These are phyloP conservation scores for Thinopyrum elongatum DNA, from an alignment of 176 grass and related monocot genomes.

Conservation along the genomic window DNA sequence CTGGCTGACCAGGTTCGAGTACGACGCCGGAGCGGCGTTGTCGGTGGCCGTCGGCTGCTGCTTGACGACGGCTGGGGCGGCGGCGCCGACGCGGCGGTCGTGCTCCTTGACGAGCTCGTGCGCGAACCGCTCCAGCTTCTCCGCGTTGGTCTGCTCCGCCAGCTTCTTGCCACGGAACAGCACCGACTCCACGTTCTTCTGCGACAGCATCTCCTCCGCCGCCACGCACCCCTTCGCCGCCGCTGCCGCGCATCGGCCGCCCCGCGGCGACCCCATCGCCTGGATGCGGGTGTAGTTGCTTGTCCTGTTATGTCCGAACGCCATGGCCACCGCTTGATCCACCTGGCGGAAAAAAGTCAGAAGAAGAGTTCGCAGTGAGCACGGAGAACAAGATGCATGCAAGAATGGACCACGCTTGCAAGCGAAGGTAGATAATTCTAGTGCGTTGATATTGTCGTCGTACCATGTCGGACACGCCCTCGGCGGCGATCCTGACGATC, in stretches of 20 bases:
- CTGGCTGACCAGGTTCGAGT: slow-evolving; percentile 73
- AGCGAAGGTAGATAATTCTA: background rate
- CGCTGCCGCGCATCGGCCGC: background rate
- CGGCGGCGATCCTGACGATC: slow-evolving; percentile 71
- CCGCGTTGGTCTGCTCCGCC: slow-evolving; percentile 73
- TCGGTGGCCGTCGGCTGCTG: slow-evolving; percentile 9
- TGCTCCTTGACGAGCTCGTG: slow-evolving; percentile 75
- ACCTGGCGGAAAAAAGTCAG: slow-evolving; percentile 39
- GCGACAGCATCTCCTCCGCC: slow-evolving; percentile 72
- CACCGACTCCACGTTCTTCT: slow-evolving; percentile 77
- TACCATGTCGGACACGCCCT: slow-evolving; percentile 90
- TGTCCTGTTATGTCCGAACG: slow-evolving; percentile 80
- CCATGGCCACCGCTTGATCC: slow-evolving; percentile 96
- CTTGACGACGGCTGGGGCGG: slow-evolving; percentile 27
- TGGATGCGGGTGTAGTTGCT: slow-evolving; percentile 93
- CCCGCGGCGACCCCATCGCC: slow-evolving; percentile 42
- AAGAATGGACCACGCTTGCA: background rate
- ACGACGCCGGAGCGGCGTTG: slow-evolving; percentile 36
- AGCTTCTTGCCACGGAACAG: slow-evolving; percentile 77
- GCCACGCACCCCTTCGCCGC: background rate
- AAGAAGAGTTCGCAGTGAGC: background rate
- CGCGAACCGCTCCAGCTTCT: slow-evolving; percentile 79
- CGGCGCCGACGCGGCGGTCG: slow-evolving; percentile 39
- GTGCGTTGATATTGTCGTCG: background rate
- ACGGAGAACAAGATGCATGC: slow-evolving; percentile 1